Base-by-base conservation (phyloP, 1,284 basidiomycete species). In the Heimioporus retisporus region DNA sequence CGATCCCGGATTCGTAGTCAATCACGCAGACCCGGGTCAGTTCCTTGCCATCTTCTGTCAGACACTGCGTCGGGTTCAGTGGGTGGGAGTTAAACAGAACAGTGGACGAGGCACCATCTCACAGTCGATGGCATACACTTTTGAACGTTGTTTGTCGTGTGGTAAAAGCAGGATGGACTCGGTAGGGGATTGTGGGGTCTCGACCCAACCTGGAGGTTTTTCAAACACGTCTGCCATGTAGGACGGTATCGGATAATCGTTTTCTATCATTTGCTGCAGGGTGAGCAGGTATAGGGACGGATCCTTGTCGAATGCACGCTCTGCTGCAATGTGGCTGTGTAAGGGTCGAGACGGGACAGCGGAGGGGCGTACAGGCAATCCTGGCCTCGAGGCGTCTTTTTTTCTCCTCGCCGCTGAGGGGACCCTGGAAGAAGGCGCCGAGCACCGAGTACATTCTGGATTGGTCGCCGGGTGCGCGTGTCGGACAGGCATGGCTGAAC, bases 401-500 rank as follows among this genome's bases (percentile, higher is more conserved):
- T 83, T 93, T 92, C 80, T 96, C 93, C 70, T 93, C 88, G 0
- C 88, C 86, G 6, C 90, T 93, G 18, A 98, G 82, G 2, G 95
- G 95, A 0, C 88, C 86, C 61, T 90, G 91, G 78, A 97, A 92
- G 75, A 98, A 93, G 1, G 90, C 82, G 71, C 90, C 89, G 42
- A 96, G 83, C 25, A 95, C 92, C n/a, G 93, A 95, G 73, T 95
- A 93, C 88, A 98, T 92, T 55, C 90, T 86, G 48, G 86, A 90
- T 61, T 86, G 84, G 70, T 98, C 96, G 1, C 96, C 96, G 0
- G 96, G 96, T 1, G 96, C 96, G 48, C 91, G 88, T 0, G 95
- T 96, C 0, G 96, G 96, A 71, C 93, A 95, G 6, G 94, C 95
- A 80, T 97, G 95, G 63, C 93, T 93, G 81, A 97, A 98, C 1